Percentiles rank a stretch among this genome's conserved stretches.
Evolutionary conservation across 805 yeast genomes (phyloP).

Genomic region (Tetrapisispora fleetii): DNA sequence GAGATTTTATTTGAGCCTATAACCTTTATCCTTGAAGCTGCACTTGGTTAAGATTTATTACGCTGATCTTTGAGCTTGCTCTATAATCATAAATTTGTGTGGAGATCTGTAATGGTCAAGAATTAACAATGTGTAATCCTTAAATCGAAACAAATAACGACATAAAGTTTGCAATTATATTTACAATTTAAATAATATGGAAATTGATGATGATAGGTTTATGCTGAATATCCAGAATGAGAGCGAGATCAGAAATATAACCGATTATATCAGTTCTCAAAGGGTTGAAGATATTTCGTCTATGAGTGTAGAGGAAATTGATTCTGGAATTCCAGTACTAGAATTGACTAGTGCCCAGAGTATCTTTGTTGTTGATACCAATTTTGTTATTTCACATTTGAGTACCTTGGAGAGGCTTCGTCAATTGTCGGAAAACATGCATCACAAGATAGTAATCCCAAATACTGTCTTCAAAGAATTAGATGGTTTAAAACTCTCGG

Average conservation of each 20-base stretch:
- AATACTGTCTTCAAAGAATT: slow-evolving; percentile 60
- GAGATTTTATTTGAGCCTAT: too few species aligned
- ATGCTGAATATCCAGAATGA: slow-evolving; percentile 42
- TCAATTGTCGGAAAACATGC: slow-evolving; percentile 31
- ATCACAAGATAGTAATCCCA: slow-evolving; percentile 56
- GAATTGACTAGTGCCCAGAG: slow-evolving; percentile 16
- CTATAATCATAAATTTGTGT: too few species aligned
- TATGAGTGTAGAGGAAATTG: slow-evolving; percentile 5
- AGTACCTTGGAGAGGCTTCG: slow-evolving; percentile 45
- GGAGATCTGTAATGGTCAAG: too few species aligned
- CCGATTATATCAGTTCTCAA: slow-evolving; percentile 32
- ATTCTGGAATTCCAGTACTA: slow-evolving; percentile 8
- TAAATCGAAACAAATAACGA: too few species aligned
- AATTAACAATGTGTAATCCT: too few species aligned
- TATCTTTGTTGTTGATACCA: slow-evolving; percentile 68
- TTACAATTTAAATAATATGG: slow-evolving; percentile 1
- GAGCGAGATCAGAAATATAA: slow-evolving; percentile 34
- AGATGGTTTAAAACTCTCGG: slow-evolving; percentile 64
- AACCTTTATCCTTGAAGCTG: too few species aligned
- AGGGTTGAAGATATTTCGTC: slow-evolving; percentile 7
- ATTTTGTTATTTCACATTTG: slow-evolving; percentile 65
- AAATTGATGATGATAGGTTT: slow-evolving; percentile 33
- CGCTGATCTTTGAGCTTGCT: too few species aligned
- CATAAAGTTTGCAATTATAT: too few species aligned
- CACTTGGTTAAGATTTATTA: too few species aligned